A percentile compares a stretch with the other conserved stretches of the same genome.
Evolutionary conservation across 305 asterid genomes (phyloP).

Genomic region (Galium porrigens): DNA sequence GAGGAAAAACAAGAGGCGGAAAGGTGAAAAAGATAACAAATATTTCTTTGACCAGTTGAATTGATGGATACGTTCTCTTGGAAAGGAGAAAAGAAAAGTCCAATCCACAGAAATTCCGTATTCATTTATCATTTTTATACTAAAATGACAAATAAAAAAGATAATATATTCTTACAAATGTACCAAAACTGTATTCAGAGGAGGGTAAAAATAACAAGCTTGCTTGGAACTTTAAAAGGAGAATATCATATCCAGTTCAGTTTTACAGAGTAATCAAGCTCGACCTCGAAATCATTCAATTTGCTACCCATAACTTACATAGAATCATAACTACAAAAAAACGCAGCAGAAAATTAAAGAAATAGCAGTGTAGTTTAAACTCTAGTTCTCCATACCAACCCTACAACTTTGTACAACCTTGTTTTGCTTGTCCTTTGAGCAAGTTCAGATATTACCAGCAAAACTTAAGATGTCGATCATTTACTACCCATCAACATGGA

Average conservation of each 20-base stretch:
- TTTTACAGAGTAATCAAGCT: background rate
- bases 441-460: background rate
- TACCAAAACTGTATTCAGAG: too few species aligned
- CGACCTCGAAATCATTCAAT: constrained; percentile 3
- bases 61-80: too few species aligned
- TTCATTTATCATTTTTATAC: background rate
- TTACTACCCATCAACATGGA: constrained; percentile 64
- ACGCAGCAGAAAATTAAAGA: background rate
- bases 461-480: constrained; percentile 27
- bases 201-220: background rate
- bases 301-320: background rate
- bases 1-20: background rate
- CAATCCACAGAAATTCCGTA: background rate
- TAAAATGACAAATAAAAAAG: background rate
- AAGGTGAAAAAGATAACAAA: background rate
- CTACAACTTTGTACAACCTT: constrained; percentile 15
- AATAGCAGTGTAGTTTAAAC: constrained; percentile 4
- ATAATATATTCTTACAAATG: too few species aligned
- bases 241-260: constrained; percentile 8
- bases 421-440: background rate
- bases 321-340: background rate
- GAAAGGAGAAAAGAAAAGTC: background rate
- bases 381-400: constrained; percentile 5
- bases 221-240: background rate
- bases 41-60: background rate